Conservation (phyloP, 768 basidiomycete species). For the Lactarius indigo region DNA sequence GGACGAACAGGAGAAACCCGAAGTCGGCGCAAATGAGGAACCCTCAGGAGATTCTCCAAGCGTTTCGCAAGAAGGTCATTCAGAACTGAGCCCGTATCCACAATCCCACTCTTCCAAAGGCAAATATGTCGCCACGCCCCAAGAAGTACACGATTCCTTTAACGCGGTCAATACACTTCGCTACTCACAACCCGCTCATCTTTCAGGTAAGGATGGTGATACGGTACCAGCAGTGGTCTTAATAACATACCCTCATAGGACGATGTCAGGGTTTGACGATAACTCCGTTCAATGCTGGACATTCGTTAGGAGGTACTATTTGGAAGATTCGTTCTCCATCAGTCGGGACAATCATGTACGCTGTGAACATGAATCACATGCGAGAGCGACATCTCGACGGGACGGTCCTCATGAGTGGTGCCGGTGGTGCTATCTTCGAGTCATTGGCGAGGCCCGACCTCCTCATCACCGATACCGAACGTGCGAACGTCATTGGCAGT, state of each 20-base stretch:
- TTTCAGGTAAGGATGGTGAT: conserved; percentile 59
- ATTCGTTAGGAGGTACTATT: conserved; percentile 93
- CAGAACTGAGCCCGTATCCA: conserved; percentile 28
- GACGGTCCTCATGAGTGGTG: conserved; percentile 75
- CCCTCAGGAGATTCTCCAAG: conserved; percentile 30
- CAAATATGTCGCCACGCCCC: conserved; percentile 70
- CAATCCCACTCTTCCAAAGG: conserved; percentile 32
- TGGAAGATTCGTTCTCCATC: conserved; percentile 99
- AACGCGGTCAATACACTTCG: conserved; percentile 87
- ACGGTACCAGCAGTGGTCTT: background rate
- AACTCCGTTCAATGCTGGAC: conserved; percentile 92
- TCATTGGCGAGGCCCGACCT: conserved; percentile 87
- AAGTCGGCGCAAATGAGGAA: conserved; percentile 20
- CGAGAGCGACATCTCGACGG: conserved; percentile 93
- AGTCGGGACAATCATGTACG: conserved; percentile 92
- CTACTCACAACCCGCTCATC: conserved; percentile 93
- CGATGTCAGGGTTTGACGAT: conserved; percentile 92
- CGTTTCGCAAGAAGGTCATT: conserved; percentile 30
- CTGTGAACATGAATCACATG: conserved; percentile 95
- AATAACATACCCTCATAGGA: conserved; percentile 36
- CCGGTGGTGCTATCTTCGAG: conserved; percentile 78
- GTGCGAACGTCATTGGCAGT: conserved; percentile 77
- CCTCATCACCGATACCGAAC: conserved; percentile 89
- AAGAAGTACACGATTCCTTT: conserved; percentile 91
- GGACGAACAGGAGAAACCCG: background rate